Evolutionary conservation across 768 basidiomycete species (phyloP), one percentile per base, ranked within the genome.

Genomic region (Suillus plorans): DNA sequence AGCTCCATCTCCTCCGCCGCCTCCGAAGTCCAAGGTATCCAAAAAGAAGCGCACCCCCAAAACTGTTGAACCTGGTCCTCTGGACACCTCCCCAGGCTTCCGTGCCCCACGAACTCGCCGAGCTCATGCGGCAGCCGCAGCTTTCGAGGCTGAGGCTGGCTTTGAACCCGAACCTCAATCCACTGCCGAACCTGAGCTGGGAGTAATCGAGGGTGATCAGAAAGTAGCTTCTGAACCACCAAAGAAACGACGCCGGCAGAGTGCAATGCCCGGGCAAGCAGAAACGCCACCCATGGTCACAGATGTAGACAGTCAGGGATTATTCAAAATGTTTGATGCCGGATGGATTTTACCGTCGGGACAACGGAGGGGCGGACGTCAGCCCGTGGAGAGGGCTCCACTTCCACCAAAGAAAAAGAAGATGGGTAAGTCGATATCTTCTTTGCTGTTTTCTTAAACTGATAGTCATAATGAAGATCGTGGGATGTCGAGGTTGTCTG

Each of bases 271-370:
- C 28, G 71, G 76, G 64, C 73, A 76, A 57, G 67, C 80, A 16
- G 80, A 80, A 2, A 72, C 81, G 3, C 84, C 89, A 5, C 81
- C 84, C 31, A 78, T 91, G 62, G 88, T 93, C 3, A 83, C 87
- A n/a, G 81, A 87, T 49, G 86, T 96, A 39, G 90, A 90, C 71
- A 82, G 84, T 50, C 84, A 85, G 62, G 84, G 84, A 50, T 89
- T 89, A 22, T 97, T 97, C 80, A 85, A 81, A 71, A 76, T 89
- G 77, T 97, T 97, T 77, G 89, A 97, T 64, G 80, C 82, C 28
- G 95, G 95, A 0, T 96, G 94, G 94, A 92, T 97, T 9, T 77
- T 96, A 16, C 91, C 93, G 28, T 80, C 86, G 3, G 91, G 90
- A 41, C 84, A 87, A 60, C 84, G 86, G 68, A 83, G 94, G 39